Evolutionary conservation across 176 grass and related monocot species (phyloP), one percentile per base, ranked within the genome.

Genomic region (Metroxylon sagu): DNA sequence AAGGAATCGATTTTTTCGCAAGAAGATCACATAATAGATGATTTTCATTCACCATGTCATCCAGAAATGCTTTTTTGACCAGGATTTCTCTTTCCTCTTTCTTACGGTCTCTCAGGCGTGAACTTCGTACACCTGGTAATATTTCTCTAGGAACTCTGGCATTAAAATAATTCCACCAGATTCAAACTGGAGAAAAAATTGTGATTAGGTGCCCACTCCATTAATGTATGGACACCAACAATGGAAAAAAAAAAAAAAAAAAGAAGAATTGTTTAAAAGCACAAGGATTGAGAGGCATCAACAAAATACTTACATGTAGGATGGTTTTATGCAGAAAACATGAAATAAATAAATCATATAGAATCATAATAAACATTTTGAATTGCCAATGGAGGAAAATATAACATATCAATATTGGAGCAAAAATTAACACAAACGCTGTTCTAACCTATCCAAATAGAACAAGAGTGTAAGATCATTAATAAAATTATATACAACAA

Each of bases 71-170:
- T 64, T 74, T 79, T 70, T 98, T 98, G 29, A 98, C 82, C 51
- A 92, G 25, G 48, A 98, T 61, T 71, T 98, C 93, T 72, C 79
- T 79, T 50, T 98, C 93, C 85, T 98, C 93, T 77, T 88, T 98
- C 78, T 65, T 92, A 30, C 93, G 87, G 63, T 98, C 82, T 71
- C 87, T 85, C 51, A 85, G 67, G 10, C 93, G 81, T 73, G 93
- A 98, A 69, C 73, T 98, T 61, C 93, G 80, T 25, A 74, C 66
- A 66, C 84, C 93, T 70, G 55, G 74, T 19, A 92, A 71, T 70
- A 98, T 29, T 78, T 90, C 81, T 64, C 73, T 74, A 1, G 87
- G 87, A n/a, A 76, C 63, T 77, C 93, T 98, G 87, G 62, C 79
- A 90, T 71, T 67, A 76, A 73, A 94, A 81, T 52, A 25, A 76